These are phyloP conservation scores for Clarkia xantiana DNA, from an alignment of 345 rosid species.

Conservation along the genomic window DNA sequence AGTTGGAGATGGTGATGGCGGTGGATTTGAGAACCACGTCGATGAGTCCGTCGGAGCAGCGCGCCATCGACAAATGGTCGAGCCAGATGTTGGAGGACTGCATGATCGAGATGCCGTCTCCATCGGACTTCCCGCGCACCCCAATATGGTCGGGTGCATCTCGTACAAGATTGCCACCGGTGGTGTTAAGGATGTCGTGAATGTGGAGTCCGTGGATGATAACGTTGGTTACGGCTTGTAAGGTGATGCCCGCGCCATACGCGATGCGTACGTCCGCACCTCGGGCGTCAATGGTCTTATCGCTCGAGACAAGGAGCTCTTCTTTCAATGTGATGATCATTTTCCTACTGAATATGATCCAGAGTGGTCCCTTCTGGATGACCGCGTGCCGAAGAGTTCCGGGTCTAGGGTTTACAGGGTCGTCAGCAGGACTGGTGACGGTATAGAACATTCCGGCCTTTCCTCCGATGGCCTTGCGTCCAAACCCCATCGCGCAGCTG, in stretches of 20 bases:
- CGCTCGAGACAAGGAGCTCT: conserved; percentile 34
- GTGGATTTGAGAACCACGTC: conserved; percentile 25
- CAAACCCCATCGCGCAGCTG: no score
- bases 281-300: conserved; percentile 75
- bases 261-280: conserved; percentile 53
- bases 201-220: conserved; percentile 51
- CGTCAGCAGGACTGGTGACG: conserved; percentile 46
- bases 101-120: conserved; percentile 29
- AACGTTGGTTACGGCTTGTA: conserved; percentile 48
- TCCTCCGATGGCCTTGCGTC: no score
- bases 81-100: conserved; percentile 24
- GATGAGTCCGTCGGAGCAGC: conserved; percentile 28
- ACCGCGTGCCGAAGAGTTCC: conserved; percentile 77
- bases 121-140: conserved; percentile 15
- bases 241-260: conserved; percentile 44
- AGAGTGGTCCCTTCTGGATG: conserved; percentile 47
- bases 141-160: conserved; percentile 54
- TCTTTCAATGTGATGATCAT: conserved; percentile 51
- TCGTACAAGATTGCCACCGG: conserved; percentile 45
- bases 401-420: conserved; percentile 37
- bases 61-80: conserved; percentile 27
- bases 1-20: conserved; percentile 32
- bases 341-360: conserved; percentile 52
- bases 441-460: conserved; percentile 14
- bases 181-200: conserved; percentile 23